Evolutionary conservation across 768 basidiomycete species (phyloP).

Genomic region (Termitomyces sp.): DNA sequence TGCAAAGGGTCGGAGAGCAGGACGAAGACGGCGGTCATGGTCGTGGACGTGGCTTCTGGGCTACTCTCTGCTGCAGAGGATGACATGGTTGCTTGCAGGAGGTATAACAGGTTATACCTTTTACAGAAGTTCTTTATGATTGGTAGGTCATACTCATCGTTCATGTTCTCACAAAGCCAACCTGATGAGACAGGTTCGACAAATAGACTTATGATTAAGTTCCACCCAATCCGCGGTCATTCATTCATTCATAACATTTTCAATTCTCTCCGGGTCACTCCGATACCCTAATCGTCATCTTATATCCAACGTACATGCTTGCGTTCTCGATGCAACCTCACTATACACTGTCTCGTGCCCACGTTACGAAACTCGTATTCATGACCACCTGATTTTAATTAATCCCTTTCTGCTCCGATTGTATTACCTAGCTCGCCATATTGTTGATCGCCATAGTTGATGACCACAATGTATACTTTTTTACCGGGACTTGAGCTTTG

Average conservation of each 20-base stretch:
- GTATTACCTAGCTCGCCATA: conserved; percentile 29
- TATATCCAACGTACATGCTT: conserved; percentile 16
- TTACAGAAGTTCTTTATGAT: conserved; percentile 18
- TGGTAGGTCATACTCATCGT: conserved; percentile 4
- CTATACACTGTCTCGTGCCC: conserved; percentile 11
- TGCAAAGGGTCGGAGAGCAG: conserved; percentile 52
- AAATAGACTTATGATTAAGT: conserved; percentile 11
- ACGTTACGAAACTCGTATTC: conserved; percentile 20
- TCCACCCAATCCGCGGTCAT: conserved; percentile 1
- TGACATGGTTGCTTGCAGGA: conserved; percentile 23
- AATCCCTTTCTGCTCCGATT: conserved; percentile 12
- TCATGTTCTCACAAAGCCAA: neutral
- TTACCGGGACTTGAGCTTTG: neutral
- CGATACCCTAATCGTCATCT: conserved; percentile 18
- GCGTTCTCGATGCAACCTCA: conserved; percentile 8
- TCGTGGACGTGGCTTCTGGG: conserved; percentile 57
- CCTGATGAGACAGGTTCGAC: conserved; percentile 1
- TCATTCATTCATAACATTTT: conserved; percentile 10
- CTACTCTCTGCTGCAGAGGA: conserved; percentile 66
- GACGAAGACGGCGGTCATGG: conserved; percentile 64
- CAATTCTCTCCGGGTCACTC: neutral
- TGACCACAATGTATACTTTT: conserved; percentile 6
- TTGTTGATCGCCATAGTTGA: conserved; percentile 17
- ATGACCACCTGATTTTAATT: conserved; percentile 19
- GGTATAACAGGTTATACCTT: conserved; percentile 30